These are phyloP conservation scores for Candida cerambycidarum DNA, from an alignment of 805 yeast genomes.

Conservation along the genomic window DNA sequence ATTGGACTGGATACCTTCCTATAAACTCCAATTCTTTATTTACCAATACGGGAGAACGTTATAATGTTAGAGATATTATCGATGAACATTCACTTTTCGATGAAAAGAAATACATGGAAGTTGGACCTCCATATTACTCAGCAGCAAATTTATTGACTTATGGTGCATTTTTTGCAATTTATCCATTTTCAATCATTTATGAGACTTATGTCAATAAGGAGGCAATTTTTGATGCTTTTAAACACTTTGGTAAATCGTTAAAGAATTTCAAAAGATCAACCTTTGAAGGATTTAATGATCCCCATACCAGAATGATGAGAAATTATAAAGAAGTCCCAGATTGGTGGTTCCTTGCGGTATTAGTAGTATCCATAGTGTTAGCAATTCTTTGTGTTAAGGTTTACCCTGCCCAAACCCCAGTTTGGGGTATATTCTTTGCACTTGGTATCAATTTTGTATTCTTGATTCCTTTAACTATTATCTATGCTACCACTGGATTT, in stretches of 20 bases:
- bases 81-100: conserved; percentile 32
- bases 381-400: conserved; percentile 30
- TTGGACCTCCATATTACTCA: conserved; percentile 33
- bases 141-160: conserved; percentile 30
- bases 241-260: conserved; percentile 12
- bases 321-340: conserved; percentile 36
- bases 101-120: conserved; percentile 20
- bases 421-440: conserved; percentile 37
- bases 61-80: conserved; percentile 44
- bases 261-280: conserved; percentile 40
- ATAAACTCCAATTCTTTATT: conserved; percentile 46
- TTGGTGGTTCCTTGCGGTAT: conserved; percentile 26
- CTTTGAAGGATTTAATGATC: conserved; percentile 33
- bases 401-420: conserved; percentile 35
- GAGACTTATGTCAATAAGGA: conserved; percentile 28
- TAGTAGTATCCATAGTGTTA: conserved; percentile 29
- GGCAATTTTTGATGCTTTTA: conserved; percentile 20
- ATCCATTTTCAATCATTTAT: conserved; percentile 43
- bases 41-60: conserved; percentile 48
- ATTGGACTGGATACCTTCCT: conserved; percentile 27
- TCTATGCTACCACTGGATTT: conserved; percentile 32
- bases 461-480: conserved; percentile 30
- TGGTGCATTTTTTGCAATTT: conserved; percentile 30
- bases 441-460: conserved; percentile 32
- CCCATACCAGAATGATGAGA: conserved; percentile 33